Base-by-base conservation (phyloP, 192 early-diverging fungal species). In the Dimargaris cristalligena region DNA sequence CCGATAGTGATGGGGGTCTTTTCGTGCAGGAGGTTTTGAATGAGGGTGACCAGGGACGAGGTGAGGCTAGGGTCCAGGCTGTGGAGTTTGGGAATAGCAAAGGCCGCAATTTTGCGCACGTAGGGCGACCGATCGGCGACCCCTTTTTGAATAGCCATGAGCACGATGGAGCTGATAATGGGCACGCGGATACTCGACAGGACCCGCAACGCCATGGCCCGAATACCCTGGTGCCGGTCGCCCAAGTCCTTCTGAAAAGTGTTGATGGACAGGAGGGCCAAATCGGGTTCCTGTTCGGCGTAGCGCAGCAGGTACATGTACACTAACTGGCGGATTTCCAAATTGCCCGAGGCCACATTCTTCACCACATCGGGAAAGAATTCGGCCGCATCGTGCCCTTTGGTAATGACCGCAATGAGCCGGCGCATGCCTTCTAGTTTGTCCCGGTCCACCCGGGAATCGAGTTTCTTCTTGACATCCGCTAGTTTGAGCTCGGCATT, bases 191-290 rank as follows among this genome's bases (percentile, higher is more conserved):
- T 97, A 52, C 90, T 87, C 29, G 86, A 89, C 88, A 99, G 86
- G 18, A 95, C 96, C 31, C 93, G 78, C 58, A 99, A 70, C 0
- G 96, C 90, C 87, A 96, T 92, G 2, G 89, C 91, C 30, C 96
- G 75, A 51, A 99, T 94, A 35, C 91, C 78, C 46, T 88, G 90
- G 72, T 92, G 96, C 62, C 77, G 74, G 62, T 99, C 96, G 4
- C 85, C 78, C 28, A 97, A 69, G 66, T 99, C 96, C 62, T 88
- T 89, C 74, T 99, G 96, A 63, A 99, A 96, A 0, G 94, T 97
- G 65, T 99, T 99, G 67, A 99, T 85, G 9, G 92, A 90, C 11
- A 99, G 66, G 20, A 99, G 69, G 32, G 92, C 89, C 52, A 99
- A 74, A 69, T 99, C 96, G 44, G 87, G 96, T 64, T 99, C 92